Evolutionary conservation across 495 filamentous ascomycete species (phyloP).

Genomic region (Annulohypoxylon moriforme): DNA sequence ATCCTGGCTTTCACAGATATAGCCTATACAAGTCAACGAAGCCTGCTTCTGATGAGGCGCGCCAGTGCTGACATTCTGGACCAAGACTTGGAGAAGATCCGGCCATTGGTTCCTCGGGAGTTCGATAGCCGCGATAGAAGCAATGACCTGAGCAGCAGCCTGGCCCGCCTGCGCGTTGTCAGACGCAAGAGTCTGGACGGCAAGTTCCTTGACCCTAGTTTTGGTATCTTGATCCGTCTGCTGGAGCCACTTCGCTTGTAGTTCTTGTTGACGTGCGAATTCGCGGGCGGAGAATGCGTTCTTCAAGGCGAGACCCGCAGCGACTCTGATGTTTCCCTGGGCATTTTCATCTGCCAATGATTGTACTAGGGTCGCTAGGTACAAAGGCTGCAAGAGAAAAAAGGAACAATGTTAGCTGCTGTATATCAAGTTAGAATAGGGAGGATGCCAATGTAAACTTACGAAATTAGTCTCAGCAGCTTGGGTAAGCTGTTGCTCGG

Average conservation of each 20-base stretch:
- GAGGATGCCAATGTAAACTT: constrained; percentile 58
- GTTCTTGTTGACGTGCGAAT: constrained; percentile 80
- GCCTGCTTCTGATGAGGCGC: constrained; percentile 89
- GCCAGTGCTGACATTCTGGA: constrained; percentile 90
- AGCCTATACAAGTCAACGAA: constrained; percentile 93
- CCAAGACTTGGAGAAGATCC: constrained; percentile 89
- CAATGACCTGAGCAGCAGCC: constrained; percentile 92
- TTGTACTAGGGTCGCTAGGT: constrained; percentile 88
- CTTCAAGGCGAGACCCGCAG: constrained; percentile 95
- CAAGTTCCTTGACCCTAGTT: constrained; percentile 84
- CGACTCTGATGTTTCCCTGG: constrained; percentile 83
- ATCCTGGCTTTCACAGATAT: constrained; percentile 97
- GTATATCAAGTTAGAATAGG: constrained; percentile 35
- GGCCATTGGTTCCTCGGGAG: constrained; percentile 93
- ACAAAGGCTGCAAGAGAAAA: constrained; percentile 72
- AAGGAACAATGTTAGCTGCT: constrained; percentile 27
- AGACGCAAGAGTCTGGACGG: constrained; percentile 84
- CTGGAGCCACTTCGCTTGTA: constrained; percentile 90
- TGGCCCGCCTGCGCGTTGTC: constrained; percentile 82
- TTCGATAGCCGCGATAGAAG: constrained; percentile 94
- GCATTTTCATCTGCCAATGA: constrained; percentile 92
- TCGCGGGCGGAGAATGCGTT: constrained; percentile 96
- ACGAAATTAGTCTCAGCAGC: constrained; percentile 96
- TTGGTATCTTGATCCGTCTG: constrained; percentile 83
- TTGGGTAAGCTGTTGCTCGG: constrained; percentile 92